Base-by-base conservation (phyloP, 352 stramenopile species). In the Phytophthora rubi region DNA sequence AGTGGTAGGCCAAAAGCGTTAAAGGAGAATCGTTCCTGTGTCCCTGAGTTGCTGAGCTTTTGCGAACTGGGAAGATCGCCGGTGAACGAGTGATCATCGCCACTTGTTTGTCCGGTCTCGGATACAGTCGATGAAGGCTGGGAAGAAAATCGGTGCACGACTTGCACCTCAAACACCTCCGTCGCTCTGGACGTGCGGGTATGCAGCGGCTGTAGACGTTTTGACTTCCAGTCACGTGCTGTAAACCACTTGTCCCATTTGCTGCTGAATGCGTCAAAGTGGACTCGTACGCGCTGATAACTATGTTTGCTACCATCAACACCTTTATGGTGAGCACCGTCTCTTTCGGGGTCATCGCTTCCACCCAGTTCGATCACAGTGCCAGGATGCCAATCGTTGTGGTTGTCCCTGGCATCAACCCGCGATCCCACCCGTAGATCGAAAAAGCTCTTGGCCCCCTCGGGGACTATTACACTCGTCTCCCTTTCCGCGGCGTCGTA, bases 231-330 rank as follows among this genome's bases (percentile, higher is more conserved):
- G 47, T 94, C 86, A 13, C 67, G 53, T 6, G 55, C 56, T 1
- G 75, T 77, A 59, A 89, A 94, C 86, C 85, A 94, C 45, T 87
- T 89, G 53, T 92, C 82, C 80, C 79, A 92, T 58, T 91, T 92
- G 57, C 70, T 73, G 53, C 79, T 90, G 53, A 89, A 88, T 6
- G 79, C 80, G 56, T 94, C 86, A 42, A 94, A 94, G 51, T 92
- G 85, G 37, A 94, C 80, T 23, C 78, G 83, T 23, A 89, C 75
- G 53, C 73, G 69, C 28, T 28, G 39, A 15, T 32, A 57, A n/a
- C 0, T 9, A 48, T 73, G 65, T 18, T 53, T 65, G 13, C 23
- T 68, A 64, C n/a, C 51, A 55, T n/a, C 55, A 30, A 16, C n/a
- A 44, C 15, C 44, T 23, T 64, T 13, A 18, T 47, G 32, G 4